These are phyloP conservation scores for Leccinum variicolor DNA, from an alignment of 768 basidiomycete genomes.

Conservation along the genomic window DNA sequence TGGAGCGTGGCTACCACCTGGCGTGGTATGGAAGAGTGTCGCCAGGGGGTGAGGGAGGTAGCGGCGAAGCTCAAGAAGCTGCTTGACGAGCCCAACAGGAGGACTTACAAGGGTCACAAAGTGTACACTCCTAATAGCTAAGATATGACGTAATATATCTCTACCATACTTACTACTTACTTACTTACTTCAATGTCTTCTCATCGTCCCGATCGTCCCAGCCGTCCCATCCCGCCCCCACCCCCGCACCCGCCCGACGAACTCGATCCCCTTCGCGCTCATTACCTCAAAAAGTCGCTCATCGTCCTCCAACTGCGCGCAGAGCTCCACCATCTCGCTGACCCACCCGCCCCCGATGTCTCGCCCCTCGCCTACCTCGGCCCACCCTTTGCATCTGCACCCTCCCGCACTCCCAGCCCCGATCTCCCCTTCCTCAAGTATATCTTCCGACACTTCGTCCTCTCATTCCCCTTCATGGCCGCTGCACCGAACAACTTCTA, in stretches of 20 bases:
- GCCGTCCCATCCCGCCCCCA: slow-evolving; percentile 9
- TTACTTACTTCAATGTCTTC: neutral
- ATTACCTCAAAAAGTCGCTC: slow-evolving; percentile 97
- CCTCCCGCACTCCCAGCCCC: slow-evolving; percentile 49
- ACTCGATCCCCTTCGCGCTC: slow-evolving; percentile 87
- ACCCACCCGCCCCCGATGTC: slow-evolving; percentile 40
- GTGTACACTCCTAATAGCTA: slow-evolving; percentile 30
- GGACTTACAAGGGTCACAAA: slow-evolving; percentile 31
- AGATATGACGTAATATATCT: slow-evolving; percentile 15
- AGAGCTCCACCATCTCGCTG: slow-evolving; percentile 72
- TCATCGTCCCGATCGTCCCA: neutral
- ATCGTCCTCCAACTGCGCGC: slow-evolving; percentile 77
- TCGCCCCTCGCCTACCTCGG: slow-evolving; percentile 83
- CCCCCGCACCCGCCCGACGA: neutral
- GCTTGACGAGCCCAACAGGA: slow-evolving; percentile 33
- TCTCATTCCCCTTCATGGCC: slow-evolving; percentile 94
- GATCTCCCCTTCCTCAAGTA: slow-evolving; percentile 89
- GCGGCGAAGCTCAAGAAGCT: slow-evolving; percentile 58
- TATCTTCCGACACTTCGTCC: slow-evolving; percentile 87
- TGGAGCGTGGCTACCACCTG: slow-evolving; percentile 72
- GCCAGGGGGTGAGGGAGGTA: slow-evolving; percentile 57
- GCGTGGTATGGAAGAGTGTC: slow-evolving; percentile 62
- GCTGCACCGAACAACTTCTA: slow-evolving; percentile 91
- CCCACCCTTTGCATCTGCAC: slow-evolving; percentile 75
- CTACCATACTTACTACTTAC: neutral